A percentile compares a stretch with the other conserved stretches of the same genome.
These are phyloP conservation scores for Cladosporium sp. DNA, from an alignment of 2,329 filamentous ascomycete species.

Conservation along the genomic window DNA sequence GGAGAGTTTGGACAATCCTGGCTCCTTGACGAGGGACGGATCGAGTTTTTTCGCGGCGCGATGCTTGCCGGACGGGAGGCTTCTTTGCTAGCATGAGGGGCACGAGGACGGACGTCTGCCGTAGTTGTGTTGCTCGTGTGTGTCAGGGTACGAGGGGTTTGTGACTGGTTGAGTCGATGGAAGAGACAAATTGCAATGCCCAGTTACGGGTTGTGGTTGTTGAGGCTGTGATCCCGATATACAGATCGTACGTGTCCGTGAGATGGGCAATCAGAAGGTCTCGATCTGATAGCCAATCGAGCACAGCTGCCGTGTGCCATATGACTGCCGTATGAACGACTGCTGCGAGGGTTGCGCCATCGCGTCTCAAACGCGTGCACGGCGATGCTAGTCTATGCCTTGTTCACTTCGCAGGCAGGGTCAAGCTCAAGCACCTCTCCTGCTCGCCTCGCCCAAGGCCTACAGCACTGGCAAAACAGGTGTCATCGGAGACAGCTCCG, in stretches of 20 bases:
- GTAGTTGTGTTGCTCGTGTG: slow-evolving; percentile 13
- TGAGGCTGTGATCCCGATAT: neutral
- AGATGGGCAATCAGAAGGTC: neutral
- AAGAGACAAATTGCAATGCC: neutral
- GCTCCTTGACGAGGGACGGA: slow-evolving; percentile 4
- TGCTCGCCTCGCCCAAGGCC: neutral
- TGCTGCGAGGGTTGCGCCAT: slow-evolving; percentile 11
- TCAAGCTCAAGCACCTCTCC: neutral
- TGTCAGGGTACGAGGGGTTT: neutral
- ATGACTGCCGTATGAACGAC: neutral
- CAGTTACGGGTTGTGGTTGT: neutral
- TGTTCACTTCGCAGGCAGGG: neutral
- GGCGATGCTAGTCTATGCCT: neutral
- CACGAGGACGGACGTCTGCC: slow-evolving; percentile 4
- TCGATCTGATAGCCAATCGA: slow-evolving; percentile 6
- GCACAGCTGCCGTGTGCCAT: neutral
- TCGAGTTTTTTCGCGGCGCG: neutral
- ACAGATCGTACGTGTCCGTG: neutral
- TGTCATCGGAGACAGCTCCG: neutral
- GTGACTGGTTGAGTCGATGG: neutral
- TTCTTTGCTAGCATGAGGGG: neutral
- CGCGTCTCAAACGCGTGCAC: neutral
- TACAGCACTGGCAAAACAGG: neutral
- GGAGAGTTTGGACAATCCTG: neutral
- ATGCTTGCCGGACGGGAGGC: slow-evolving; percentile 2